phyloP scores from a whole-genome alignment of 176 grass and related monocot genomes.

The Cocos nucifera region DNA sequence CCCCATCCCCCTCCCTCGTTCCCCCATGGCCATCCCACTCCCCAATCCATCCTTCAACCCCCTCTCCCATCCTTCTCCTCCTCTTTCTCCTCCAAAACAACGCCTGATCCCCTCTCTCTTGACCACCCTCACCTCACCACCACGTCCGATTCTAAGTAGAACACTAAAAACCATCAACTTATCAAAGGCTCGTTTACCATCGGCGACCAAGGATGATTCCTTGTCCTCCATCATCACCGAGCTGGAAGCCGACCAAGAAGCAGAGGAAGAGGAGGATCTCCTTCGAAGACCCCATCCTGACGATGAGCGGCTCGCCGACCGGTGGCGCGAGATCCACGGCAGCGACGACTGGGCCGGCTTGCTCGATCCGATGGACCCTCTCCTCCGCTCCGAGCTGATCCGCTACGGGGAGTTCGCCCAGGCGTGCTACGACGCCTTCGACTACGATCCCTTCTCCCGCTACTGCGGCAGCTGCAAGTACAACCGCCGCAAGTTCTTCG shows the following conservation, averaged over 20 bases:
- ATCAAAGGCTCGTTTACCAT: not conserved
- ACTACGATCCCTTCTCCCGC: constrained; percentile 49
- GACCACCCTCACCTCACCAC: not conserved
- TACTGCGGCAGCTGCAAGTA: constrained; percentile 84
- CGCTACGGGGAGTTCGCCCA: constrained; percentile 83
- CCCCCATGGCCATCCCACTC: not conserved
- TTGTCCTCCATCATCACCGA: constrained; percentile 2
- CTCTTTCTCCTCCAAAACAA: not conserved
- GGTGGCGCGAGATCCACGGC: constrained; percentile 81
- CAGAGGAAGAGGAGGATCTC: not conserved
- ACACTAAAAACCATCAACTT: not conserved
- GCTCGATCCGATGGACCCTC: constrained; percentile 66
- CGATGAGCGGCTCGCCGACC: constrained; percentile 10
- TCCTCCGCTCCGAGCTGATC: constrained; percentile 60
- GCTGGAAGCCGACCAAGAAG: not conserved
- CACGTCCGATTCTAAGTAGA: not conserved
- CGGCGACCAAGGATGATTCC: not conserved
- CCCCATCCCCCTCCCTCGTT: no score
- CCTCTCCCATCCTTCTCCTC: not conserved
- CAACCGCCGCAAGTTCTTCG: constrained; percentile 35
- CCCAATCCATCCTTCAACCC: not conserved
- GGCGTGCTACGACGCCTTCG: constrained; percentile 87
- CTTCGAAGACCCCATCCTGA: not conserved
- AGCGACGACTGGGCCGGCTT: constrained; percentile 60
- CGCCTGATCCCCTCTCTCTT: not conserved